Percentiles rank a stretch among this genome's conserved stretches.
Evolutionary conservation across 2,329 filamentous ascomycete genomes (phyloP).

Genomic region (Colletotrichum sp.): DNA sequence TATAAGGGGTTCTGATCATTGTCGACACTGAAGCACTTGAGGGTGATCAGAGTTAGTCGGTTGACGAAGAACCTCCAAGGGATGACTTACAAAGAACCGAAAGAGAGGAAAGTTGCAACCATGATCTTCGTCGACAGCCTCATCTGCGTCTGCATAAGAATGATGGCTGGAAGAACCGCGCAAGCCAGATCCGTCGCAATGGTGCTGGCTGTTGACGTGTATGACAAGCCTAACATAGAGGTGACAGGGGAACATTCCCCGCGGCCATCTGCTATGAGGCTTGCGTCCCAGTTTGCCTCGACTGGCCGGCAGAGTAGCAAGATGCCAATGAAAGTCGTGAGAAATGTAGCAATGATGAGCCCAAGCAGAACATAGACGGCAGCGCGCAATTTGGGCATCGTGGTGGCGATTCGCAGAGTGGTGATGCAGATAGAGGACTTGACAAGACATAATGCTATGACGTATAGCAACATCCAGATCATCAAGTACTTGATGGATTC

Average conservation of each 20-base stretch:
- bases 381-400: conserved; percentile 22
- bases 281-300: conserved; percentile 27
- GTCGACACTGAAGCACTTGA: conserved; percentile 25
- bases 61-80: neutral
- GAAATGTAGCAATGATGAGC: conserved; percentile 28
- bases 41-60: fast-evolving
- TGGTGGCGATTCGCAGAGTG: conserved; percentile 36
- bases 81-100: conserved; percentile 26
- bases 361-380: conserved; percentile 24
- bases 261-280: conserved; percentile 29
- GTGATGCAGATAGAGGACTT: conserved; percentile 39
- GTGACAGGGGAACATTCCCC: conserved; percentile 20
- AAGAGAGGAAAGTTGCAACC: conserved; percentile 23
- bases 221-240: conserved; percentile 25
- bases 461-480: conserved; percentile 31
- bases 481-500: conserved; percentile 27
- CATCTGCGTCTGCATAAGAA: conserved; percentile 37
- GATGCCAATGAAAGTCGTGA: conserved; percentile 33
- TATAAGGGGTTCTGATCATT: conserved; percentile 25
- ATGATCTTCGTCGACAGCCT: conserved; percentile 24
- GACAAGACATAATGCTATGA: conserved; percentile 24
- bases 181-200: conserved; percentile 37
- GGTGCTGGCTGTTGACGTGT: conserved; percentile 35
- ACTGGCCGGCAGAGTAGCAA: conserved; percentile 26
- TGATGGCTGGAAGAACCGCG: conserved; percentile 32